Evolutionary conservation across 495 filamentous ascomycete species (phyloP), one percentile per base, ranked within the genome.

Genomic region (Penicillium coffeae): DNA sequence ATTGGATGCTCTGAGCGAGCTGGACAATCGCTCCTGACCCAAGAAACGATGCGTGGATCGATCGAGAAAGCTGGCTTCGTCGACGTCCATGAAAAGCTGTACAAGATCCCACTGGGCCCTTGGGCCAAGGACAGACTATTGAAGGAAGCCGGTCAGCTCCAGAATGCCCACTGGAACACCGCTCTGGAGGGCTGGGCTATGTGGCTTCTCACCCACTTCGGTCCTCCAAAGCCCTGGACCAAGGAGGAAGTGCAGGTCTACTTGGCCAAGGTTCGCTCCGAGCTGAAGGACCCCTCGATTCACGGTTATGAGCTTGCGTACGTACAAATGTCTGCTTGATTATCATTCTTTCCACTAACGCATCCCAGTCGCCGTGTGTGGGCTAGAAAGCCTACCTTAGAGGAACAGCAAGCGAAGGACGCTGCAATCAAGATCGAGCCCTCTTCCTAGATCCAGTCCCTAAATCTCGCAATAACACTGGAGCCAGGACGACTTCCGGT

Each of bases 101-200:
- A 79, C 46, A 82, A 83, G 45, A 67, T 85, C 44, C 85, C 84
- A 5, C 66, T 84, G 41, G 82, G 82, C 1, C 71, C 75, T 1
- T 88, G 84, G 84, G 70, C 82, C 3, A 81, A 72, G 56, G 81
- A 86, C 50, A 74, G 72, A 21, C 64, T 73, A 13, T 55, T 86
- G 54, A 87, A 86, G 58, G 76, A 78, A 48, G 80, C 83, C 20
- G 85, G 85, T 55, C 69, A 74, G 43, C 80, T 76, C n/a, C 80
- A 85, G 39, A 58, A 81, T 30, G 52, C 79, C 1, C 76, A 84
- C 50, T 81, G 83, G 18, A 60, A 80, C 10, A 21, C 54, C n/a
- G 54, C 45, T 15, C 15, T 56, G 8, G 49, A 56, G 14, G 54
- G 54, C 3, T 56, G 46, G 51, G 46, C 46, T 21, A 51, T 54